phyloP scores from a whole-genome alignment of 169 alveolate genomes.

The Neospora caninum region DNA sequence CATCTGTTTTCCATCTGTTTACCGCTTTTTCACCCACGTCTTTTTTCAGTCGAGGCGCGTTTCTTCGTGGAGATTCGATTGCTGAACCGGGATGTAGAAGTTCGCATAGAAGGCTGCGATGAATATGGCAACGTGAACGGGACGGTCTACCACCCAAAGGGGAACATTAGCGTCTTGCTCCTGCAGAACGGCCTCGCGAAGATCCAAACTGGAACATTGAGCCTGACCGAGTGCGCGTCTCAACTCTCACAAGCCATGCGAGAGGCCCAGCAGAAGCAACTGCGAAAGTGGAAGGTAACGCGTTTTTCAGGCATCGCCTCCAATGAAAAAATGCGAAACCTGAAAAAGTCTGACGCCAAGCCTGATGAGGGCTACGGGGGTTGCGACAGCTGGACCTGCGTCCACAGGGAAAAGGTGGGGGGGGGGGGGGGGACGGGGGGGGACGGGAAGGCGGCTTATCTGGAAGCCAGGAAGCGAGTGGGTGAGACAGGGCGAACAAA shows the following conservation, averaged over 20 bases:
- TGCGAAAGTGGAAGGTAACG: conserved; percentile 69
- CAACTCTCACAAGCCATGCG: conserved; percentile 43
- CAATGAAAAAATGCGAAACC: too few species aligned
- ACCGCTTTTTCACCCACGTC: background rate
- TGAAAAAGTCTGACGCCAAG: too few species aligned
- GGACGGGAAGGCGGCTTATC: background rate
- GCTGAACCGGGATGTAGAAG: conserved; percentile 68
- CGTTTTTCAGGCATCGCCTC: too few species aligned
- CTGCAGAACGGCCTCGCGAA: conserved; percentile 62
- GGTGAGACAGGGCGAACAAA: too few species aligned
- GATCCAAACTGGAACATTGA: conserved; percentile 10
- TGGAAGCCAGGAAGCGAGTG: too few species aligned
- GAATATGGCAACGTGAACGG: conserved; percentile 55
- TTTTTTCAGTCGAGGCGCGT: conserved; percentile 52
- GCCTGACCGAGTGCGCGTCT: conserved; percentile 34
- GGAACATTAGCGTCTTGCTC: conserved; percentile 53
- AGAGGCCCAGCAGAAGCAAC: conserved; percentile 51
- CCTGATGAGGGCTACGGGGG: too few species aligned
- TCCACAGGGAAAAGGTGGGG: too few species aligned
- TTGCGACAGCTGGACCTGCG: too few species aligned
- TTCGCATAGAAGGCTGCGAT: conserved; percentile 62
- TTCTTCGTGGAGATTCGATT: conserved; percentile 68
- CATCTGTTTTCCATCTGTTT: background rate
- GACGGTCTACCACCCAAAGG: conserved; percentile 66
- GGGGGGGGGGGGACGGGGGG: background rate